Evolutionary conservation across 1,284 basidiomycete genomes (phyloP).

Genomic region (Rhodotorula sp.): DNA sequence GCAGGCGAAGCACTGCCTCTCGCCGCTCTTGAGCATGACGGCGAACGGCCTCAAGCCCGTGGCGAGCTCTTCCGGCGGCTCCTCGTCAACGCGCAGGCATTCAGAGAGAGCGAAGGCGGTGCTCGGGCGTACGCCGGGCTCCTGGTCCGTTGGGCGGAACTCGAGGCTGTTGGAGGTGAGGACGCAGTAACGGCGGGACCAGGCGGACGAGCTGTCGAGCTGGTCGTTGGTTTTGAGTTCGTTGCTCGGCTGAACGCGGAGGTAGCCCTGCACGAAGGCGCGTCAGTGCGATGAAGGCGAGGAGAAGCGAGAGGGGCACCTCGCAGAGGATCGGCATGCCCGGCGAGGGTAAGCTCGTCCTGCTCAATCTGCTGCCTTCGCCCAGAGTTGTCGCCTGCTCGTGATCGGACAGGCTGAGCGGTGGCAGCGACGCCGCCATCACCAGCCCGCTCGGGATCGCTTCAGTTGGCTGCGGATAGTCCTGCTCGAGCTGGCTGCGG

Average conservation of each 20-base stretch:
- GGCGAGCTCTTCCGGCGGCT: background rate
- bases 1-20: background rate
- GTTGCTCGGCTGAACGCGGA: background rate
- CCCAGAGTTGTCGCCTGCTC: background rate
- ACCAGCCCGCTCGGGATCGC: background rate
- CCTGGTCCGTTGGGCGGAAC: constrained; percentile 26
- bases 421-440: background rate
- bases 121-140: background rate
- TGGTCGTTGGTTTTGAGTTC: background rate
- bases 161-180: constrained; percentile 15
- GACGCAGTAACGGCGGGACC: constrained; percentile 17
- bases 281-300: background rate
- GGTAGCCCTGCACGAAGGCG: constrained; percentile 12
- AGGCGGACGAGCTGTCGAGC: background rate
- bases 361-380: too few relatives aligned
- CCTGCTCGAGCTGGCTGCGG: background rate
- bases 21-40: constrained; percentile 5
- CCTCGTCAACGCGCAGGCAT: constrained; percentile 8
- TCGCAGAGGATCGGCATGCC: constrained; percentile 3
- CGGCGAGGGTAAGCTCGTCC: background rate
- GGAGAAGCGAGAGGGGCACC: background rate
- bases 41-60: constrained; percentile 12
- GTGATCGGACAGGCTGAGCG: background rate
- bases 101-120: constrained; percentile 1
- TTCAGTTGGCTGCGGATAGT: background rate